A percentile compares a stretch with the other conserved stretches of the same genome.
Conservation (phyloP, 371 early-diverging fungal genomes). For the Sporodiniella umbellata region DNA sequence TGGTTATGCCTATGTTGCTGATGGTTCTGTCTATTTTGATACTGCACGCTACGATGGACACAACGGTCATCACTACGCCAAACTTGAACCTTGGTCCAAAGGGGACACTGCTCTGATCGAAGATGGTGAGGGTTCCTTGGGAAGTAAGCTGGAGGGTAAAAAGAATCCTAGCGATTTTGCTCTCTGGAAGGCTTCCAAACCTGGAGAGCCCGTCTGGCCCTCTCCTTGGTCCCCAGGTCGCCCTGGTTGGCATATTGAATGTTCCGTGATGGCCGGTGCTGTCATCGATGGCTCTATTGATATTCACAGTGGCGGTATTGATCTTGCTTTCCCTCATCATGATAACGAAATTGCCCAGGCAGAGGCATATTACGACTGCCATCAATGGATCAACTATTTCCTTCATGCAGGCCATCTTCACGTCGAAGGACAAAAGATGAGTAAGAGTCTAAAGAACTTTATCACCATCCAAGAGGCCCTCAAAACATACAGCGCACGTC, state of each 20-base stretch:
- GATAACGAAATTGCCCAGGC: conserved; percentile 99
- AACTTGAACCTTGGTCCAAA: conserved; percentile 88
- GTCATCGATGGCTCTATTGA: conserved; percentile 91
- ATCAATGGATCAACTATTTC: conserved; percentile 99
- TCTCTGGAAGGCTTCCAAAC: conserved; percentile 97
- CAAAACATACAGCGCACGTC: conserved; percentile 77
- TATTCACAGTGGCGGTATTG: conserved; percentile 99
- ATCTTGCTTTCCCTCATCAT: conserved; percentile 99
- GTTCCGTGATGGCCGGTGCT: conserved; percentile 98
- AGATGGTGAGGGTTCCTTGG: conserved; percentile 92
- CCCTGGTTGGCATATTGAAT: conserved; percentile 99
- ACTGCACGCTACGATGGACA: conserved; percentile 84
- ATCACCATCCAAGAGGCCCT: conserved; percentile 94
- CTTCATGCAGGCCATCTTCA: conserved; percentile 99
- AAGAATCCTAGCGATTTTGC: conserved; percentile 92
- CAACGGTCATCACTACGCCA: conserved; percentile 86
- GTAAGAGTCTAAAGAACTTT: conserved; percentile 99
- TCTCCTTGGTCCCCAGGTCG: conserved; percentile 96
- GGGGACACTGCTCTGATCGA: conserved; percentile 76
- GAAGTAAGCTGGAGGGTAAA: conserved; percentile 71
- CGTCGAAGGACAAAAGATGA: conserved; percentile 99
- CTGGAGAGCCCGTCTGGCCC: conserved; percentile 96
- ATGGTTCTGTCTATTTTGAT: conserved; percentile 99
- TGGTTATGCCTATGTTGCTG: conserved; percentile 92
- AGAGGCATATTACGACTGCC: conserved; percentile 89